Evolutionary conservation across 2,329 filamentous ascomycete genomes (phyloP), one percentile per base, ranked within the genome.

Genomic region (Penicillium thymicola): DNA sequence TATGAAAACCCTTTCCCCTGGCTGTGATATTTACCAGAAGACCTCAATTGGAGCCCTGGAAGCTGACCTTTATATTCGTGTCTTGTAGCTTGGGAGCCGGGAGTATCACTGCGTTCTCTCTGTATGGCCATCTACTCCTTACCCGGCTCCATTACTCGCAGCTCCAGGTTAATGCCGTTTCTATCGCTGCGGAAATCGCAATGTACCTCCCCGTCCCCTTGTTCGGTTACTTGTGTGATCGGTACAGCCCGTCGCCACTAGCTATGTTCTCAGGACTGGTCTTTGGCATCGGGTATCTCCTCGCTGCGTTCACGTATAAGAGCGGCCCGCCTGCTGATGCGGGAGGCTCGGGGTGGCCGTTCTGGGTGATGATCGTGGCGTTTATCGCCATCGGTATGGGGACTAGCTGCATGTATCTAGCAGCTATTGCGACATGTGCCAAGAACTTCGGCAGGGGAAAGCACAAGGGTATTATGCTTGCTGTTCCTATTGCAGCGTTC

Each of bases 371-470:
- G 93, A 79, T 97, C 6, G 71, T 90, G 53, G 88, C 92, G 0
- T 99, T 97, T 72, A 81, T 92, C 45, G 82, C 84, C 50, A 86
- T 99, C 56, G 94, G 94, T 2, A 82, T 88, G 60, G 93, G 86
- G 5, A 97, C 93, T 0, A 90, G 89, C 62, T 85, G 85, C 72
- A 92, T 97, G 85, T 99, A 97, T 73, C 81, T 97, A 54, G 84
- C 87, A 49, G 88, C 91, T 2, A 88, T 99, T n/a, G 93, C 93
- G 7, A 96, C 93, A 0, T 96, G 92, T 70, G 94, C 94, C 36
- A 99, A 99, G 85, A 99, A 97, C 76, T 99, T 97, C 76, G 92
- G 92, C 47, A 86, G 89, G 59, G 91, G 92, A 4, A 89, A 88
- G 68, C 88, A 95, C 68, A 89, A 93, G 67, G 94, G 94, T 0